phyloP scores from a whole-genome alignment of 148 eudicot genomes.

The Talinum fruticosum region DNA sequence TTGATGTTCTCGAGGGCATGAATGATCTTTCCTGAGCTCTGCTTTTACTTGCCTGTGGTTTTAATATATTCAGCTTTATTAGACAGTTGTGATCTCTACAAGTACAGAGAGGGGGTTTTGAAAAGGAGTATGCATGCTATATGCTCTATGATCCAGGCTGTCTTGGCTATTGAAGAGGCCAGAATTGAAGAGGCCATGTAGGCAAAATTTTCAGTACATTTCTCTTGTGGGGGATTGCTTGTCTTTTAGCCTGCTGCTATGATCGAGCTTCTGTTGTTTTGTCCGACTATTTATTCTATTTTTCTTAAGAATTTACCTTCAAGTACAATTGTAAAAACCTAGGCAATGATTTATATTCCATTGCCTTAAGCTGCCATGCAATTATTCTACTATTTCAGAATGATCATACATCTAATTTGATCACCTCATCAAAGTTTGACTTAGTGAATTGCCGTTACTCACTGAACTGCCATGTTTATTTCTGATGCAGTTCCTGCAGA shows the following conservation, averaged over 20 bases:
- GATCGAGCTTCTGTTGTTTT: not conserved
- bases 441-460: no score
- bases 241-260: not conserved
- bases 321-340: no score
- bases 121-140: not conserved
- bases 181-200: no score
- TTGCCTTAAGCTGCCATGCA: not conserved
- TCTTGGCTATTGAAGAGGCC: not conserved
- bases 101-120: not conserved
- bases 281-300: not conserved
- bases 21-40: not conserved
- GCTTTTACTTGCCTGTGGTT: not conserved
- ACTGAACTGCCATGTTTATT: not conserved
- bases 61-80: not conserved
- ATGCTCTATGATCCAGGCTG: not conserved
- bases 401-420: not conserved
- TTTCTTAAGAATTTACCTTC: no score
- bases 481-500: conserved; percentile 14
- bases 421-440: not conserved
- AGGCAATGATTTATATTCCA: no score
- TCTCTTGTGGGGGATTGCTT: not conserved
- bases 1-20: not conserved
- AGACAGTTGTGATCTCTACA: not conserved
- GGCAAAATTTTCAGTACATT: no score
- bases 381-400: not conserved